Evolutionary conservation across 1,139 yeast genomes (phyloP), one percentile per base, ranked within the genome.

Genomic region (Yamadazyma oceani): DNA sequence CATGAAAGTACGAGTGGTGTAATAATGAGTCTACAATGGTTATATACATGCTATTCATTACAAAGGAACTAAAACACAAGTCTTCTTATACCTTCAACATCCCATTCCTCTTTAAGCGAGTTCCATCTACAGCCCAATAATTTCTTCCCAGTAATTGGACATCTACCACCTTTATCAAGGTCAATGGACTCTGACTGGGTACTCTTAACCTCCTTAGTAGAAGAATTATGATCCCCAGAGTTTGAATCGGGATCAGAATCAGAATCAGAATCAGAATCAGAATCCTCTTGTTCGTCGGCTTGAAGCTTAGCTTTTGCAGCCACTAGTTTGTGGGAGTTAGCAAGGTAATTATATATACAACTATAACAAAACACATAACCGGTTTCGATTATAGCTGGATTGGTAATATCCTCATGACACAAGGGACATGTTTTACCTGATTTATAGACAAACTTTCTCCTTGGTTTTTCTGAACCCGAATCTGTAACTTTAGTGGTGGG

Each of bases 321-420:
- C 7, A 64, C 65, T 4, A 65, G 48, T 26, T 65, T 64, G 43
- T 70, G 75, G 1, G 76, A 70, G 38, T 67, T 62, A 25, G 74
- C 70, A 35, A 90, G 69, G 52, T 80, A 78, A 39, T 78, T 75
- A 54, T 80, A 80, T 15, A 90, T 88, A 59, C 98, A 92, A 10
- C 88, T 78, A 57, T 90, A 90, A 59, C 96, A 90, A 49, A 85
- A 86, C 0, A 89, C 95, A 46, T 81, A 80, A 0, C 98, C 98
- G 0, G 97, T 88, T 55, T 90, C 97, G 31, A 90, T 78, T 5
- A 85, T 78, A 0, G 96, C 89, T 2, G 96, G 96, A 50, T 86
- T 88, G 24, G 75, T 75, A 5, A 89, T 74, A 13, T 62, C 69
- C 9, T 77, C 64, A 22, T 74, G 64, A 52, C 97, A 92, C n/a